Evolutionary conservation across 2,329 filamentous ascomycete species (phyloP), one percentile per base, ranked within the genome.

Genomic region (Fusarium metavorans): DNA sequence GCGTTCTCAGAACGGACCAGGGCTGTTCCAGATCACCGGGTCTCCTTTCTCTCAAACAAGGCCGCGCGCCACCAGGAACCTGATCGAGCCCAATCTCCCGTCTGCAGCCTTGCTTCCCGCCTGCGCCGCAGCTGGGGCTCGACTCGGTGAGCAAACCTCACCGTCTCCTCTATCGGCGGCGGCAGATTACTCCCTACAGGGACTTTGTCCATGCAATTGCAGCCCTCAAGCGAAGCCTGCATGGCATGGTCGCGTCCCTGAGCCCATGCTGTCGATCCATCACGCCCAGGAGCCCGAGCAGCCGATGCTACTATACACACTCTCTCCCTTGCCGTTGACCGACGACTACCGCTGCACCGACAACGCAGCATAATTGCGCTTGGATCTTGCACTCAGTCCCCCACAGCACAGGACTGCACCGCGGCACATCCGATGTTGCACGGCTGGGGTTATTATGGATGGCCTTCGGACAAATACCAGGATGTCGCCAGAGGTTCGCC

Each of bases 11-110:
- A 73, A 56, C 43, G 56, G 71, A 73, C 70, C 74, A 78, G 75
- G 77, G 77, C 74, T 66, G 74, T 77, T 74, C 77, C 77, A 79
- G 77, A 78, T 79, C 77, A 78, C 52, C 75, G 76, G 77, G 77
- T 79, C 73, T 71, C 63, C 65, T 71, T 72, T 68, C 50, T 70
- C 37, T 67, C 62, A 66, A 63, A 68, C 61, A 66, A 64, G 70
- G 64, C 61, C 52, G 61, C 52, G 54, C 66, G 70, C 71, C 71
- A 68, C 66, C 50, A 63, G 66, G 66, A 70, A 74, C 64, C 66
- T 70, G 69, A 74, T 73, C 67, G 65, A 66, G 52, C 54, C 64
- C 65, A 78, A 78, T 78, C 72, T 77, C 76, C 67, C 66, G 50
- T 68, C 68, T 72, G 68, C 73, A 76, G 67, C 76, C 76, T 75